phyloP scores from a whole-genome alignment of 352 stramenopile species.

The Phytopythium aichiense region DNA sequence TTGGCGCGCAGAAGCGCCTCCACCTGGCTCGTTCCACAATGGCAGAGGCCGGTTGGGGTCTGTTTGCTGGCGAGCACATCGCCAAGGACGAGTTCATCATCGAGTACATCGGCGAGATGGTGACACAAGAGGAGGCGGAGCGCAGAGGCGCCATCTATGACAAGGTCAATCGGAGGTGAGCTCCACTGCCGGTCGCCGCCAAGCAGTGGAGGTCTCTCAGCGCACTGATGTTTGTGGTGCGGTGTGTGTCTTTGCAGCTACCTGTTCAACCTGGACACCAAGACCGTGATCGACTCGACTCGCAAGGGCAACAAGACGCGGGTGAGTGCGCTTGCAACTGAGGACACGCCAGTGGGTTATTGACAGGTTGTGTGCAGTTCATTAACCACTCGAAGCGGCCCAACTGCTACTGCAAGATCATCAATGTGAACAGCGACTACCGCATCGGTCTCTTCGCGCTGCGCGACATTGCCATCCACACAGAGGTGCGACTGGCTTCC shows the following conservation, averaged over 20 bases:
- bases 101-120: slow-evolving; percentile 94
- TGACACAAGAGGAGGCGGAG: slow-evolving; percentile 90
- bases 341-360: neutral
- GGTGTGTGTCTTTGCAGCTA: slow-evolving; percentile 46
- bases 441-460: slow-evolving; percentile 92
- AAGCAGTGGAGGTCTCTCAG: neutral
- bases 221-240: slow-evolving; percentile 7
- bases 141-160: slow-evolving; percentile 86
- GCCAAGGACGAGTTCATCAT: slow-evolving; percentile 93
- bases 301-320: slow-evolving; percentile 94
- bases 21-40: slow-evolving; percentile 82
- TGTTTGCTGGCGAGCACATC: slow-evolving; percentile 87
- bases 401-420: slow-evolving; percentile 89
- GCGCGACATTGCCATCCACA: slow-evolving; percentile 83
- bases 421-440: slow-evolving; percentile 91
- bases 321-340: slow-evolving; percentile 21
- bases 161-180: slow-evolving; percentile 74
- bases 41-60: slow-evolving; percentile 83
- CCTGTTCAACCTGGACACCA: slow-evolving; percentile 93
- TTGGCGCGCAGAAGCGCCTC: slow-evolving; percentile 53
- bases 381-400: slow-evolving; percentile 86
- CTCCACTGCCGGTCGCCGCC: neutral
- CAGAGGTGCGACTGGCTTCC: slow-evolving; percentile 43
- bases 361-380: slow-evolving; percentile 41
- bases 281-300: slow-evolving; percentile 91